Evolutionary conservation across 805 yeast species (phyloP).

Genomic region (Scheffersomyces ergatensis): DNA sequence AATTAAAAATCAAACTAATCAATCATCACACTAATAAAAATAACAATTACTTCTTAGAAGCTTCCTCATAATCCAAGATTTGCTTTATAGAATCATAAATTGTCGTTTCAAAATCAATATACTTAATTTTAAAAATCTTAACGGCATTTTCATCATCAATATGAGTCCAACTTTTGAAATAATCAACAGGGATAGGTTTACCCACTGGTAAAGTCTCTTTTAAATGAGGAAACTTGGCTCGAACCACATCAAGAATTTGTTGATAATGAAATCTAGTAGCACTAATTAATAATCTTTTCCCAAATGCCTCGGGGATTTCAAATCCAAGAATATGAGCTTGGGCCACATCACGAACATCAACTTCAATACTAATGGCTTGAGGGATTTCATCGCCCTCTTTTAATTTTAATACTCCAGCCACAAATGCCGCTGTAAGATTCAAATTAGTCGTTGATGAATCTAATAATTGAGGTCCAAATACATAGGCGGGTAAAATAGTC

Average conservation of each 20-base stretch:
- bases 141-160: constrained; percentile 22
- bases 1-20: too few relatives aligned
- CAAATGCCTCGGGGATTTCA: constrained; percentile 14
- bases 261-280: constrained; percentile 18
- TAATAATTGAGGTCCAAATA: constrained; percentile 27
- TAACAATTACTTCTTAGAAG: too few relatives aligned
- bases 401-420: constrained; percentile 20
- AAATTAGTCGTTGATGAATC: constrained; percentile 27
- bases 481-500: constrained; percentile 18
- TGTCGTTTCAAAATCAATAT: constrained; percentile 34
- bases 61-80: constrained; percentile 11
- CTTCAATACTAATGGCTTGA: constrained; percentile 6
- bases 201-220: constrained; percentile 44
- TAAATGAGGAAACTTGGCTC: constrained; percentile 40
- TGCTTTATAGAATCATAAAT: constrained; percentile 45
- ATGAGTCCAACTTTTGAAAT: neutral
- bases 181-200: constrained; percentile 16
- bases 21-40: too few relatives aligned
- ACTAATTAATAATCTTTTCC: constrained; percentile 27
- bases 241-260: constrained; percentile 27
- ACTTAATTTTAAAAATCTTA: constrained; percentile 34
- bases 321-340: constrained; percentile 28
- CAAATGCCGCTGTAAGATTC: constrained; percentile 25
- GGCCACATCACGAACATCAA: constrained; percentile 20
- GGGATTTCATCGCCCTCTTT: constrained; percentile 11